Base-by-base conservation (phyloP, 2,329 filamentous ascomycete species). In the Sarocladium oryzae region DNA sequence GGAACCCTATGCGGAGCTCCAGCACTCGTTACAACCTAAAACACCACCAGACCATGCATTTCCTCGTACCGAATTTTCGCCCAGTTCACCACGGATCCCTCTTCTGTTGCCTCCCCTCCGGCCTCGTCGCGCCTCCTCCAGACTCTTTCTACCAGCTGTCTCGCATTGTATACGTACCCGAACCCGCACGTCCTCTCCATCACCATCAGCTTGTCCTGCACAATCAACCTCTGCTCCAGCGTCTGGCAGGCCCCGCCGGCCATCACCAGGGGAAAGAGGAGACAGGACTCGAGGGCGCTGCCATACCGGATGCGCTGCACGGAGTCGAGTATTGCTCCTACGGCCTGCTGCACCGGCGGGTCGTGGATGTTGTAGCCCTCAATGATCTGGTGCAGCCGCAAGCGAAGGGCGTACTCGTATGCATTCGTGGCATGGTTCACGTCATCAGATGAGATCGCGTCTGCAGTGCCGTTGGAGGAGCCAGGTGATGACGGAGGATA, bases 181-280 rank as follows among this genome's bases (percentile, higher is more conserved):
- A 73, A 73, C 0, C 70, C 69, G 24, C 69, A 63, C 0, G 69
- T 72, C 30, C 68, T 61, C 56, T 73, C 70, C 68, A 73, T 72
- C 13, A 73, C 65, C 57, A 72, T 61, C 48, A 71, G 58, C 4
- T 69, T 59, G 53, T 71, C 67, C 36, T 67, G 67, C 10, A 71
- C 65, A 10, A 69, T 57, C 52, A 69, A 61, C 1, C 67, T 61
- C 35, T 72, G 66, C 54, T 69, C 66, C 21, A 64, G 53, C 4
- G 58, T 58, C 54, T 61, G 64, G 51, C 68, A 69, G 4, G 63
- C 60, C 1, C 69, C 67, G 2, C 69, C 70, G 0, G 68, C 68
- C 60, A 72, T 71, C 18, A 72, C 68, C 2, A 72, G 57, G 2
- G 69, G 69, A 52, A 70, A 72, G 1, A 72, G 56, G 20, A 72